Conservation (phyloP, 129 eudicot genomes). For the Flaveria bidentis region DNA sequence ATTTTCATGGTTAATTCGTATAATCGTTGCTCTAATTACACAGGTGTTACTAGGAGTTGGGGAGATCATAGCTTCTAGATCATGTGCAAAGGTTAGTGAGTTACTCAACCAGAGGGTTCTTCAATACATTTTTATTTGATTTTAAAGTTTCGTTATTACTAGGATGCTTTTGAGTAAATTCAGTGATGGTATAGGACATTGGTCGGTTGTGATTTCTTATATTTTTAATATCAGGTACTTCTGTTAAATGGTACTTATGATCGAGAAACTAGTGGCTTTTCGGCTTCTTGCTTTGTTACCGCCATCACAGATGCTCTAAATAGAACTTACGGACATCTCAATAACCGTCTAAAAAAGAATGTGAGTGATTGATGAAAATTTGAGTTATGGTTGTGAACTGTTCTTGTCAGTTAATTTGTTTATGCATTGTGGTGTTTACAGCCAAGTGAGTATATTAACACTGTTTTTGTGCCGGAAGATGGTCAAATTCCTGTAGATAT, state of each 20-base stretch:
- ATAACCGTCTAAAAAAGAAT: slow-evolving; percentile 59
- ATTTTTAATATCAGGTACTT: slow-evolving; percentile 61
- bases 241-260: slow-evolving; percentile 82
- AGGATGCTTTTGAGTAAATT: background rate
- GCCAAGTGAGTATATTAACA: slow-evolving; percentile 81
- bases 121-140: background rate
- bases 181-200: background rate
- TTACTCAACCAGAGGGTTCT: background rate
- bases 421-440: slow-evolving; percentile 38
- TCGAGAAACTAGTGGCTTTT: slow-evolving; percentile 86
- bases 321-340: slow-evolving; percentile 69
- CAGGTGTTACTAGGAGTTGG: slow-evolving; percentile 91
- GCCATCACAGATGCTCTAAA: slow-evolving; percentile 89
- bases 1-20: background rate
- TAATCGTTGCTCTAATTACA: slow-evolving; percentile 17
- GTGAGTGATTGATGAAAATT: slow-evolving; percentile 49
- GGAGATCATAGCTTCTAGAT: slow-evolving; percentile 76
- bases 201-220: background rate
- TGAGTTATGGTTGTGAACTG: background rate
- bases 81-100: slow-evolving; percentile 76
- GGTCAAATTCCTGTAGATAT: slow-evolving; percentile 72
- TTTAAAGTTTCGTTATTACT: background rate
- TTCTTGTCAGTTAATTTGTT: background rate
- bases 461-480: slow-evolving; percentile 79
- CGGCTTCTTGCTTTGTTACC: slow-evolving; percentile 83